Evolutionary conservation across 1,284 basidiomycete species (phyloP), one percentile per base, ranked within the genome.

Genomic region (Ceratobasidium sp.): DNA sequence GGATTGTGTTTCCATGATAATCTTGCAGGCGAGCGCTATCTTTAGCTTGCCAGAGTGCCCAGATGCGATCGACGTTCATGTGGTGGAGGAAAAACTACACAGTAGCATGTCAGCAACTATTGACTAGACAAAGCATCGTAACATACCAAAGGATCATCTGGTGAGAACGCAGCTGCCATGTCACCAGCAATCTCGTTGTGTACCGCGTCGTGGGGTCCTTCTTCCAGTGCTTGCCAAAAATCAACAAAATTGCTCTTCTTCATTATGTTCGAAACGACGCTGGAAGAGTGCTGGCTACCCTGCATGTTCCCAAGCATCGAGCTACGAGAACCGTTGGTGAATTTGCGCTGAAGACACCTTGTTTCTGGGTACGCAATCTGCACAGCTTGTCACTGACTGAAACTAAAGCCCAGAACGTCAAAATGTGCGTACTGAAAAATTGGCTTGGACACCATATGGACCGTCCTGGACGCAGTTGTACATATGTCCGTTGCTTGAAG

Each of bases 61-160:
- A 74, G 14, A 74, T 16, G 16, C 73, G 73, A 66, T 74, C 73
- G 23, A 74, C 58, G n/a, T 73, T 66, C 43, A 14, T 35, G 66
- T 73, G 73, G 30, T 69, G 73, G 11, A 50, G 18, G 54, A 73
- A 73, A 43, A 73, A 73, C 67, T 70, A 21, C 21, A 32, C n/a
- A 21, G 3, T 35, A 21, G 35, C 7, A 41, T n/a, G n/a, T 49
- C 30, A 38, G 41, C 13, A 35, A 21, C 38, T 23, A 38, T 32
- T 23, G n/a, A 18, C 46, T 7, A 32, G 1, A 38, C 30, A 1
- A 18, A 46, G 41, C 2, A 28, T 1, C 28, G 18, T 23, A 47
- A 13, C 67, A 21, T 44, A 70, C 67, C 52, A 70, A n/a, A 32
- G 44, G 1, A 59, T 70, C 67, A 18, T 46, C 67, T 5, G 67